Conservation (phyloP, 306 rosid genomes). For the Vigna nakashimae region DNA sequence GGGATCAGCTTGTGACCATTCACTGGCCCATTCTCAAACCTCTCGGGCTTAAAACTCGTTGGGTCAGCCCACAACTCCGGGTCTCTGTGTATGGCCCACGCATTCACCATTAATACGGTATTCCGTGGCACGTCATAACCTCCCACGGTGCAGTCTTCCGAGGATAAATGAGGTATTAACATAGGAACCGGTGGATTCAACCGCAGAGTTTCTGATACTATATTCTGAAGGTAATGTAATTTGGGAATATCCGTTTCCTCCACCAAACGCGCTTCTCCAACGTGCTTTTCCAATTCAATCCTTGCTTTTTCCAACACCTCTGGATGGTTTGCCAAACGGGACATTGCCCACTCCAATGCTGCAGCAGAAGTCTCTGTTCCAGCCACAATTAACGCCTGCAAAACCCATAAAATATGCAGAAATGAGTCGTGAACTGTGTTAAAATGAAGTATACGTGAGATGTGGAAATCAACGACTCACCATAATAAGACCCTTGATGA, state of each 20-base stretch:
- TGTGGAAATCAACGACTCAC: conserved; percentile 29
- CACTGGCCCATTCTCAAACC: conserved; percentile 42
- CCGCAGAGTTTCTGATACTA: conserved; percentile 59
- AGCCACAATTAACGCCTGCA: conserved; percentile 53
- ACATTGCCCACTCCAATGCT: conserved; percentile 69
- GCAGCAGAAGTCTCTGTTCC: conserved; percentile 67
- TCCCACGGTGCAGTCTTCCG: conserved; percentile 51
- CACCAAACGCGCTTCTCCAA: conserved; percentile 28
- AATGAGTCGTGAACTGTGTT: too few relatives aligned
- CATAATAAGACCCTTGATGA: conserved; percentile 68
- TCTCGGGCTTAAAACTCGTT: conserved; percentile 57
- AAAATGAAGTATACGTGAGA: too few relatives aligned
- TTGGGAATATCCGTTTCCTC: conserved; percentile 58
- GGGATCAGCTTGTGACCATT: conserved; percentile 38
- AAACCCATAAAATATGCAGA: too few relatives aligned
- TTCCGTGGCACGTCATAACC: conserved; percentile 59
- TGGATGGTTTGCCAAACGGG: conserved; percentile 61
- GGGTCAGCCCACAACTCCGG: conserved; percentile 57
- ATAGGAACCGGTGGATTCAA: conserved; percentile 51
- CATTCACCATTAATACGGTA: conserved; percentile 57
- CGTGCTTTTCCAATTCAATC: neutral
- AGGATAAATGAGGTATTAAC: conserved; percentile 56
- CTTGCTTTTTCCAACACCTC: conserved; percentile 9
- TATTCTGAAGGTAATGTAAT: conserved; percentile 56
- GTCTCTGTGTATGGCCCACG: conserved; percentile 70